Base-by-base conservation (phyloP, 75 land plant genomes). In the Picea glauca region DNA sequence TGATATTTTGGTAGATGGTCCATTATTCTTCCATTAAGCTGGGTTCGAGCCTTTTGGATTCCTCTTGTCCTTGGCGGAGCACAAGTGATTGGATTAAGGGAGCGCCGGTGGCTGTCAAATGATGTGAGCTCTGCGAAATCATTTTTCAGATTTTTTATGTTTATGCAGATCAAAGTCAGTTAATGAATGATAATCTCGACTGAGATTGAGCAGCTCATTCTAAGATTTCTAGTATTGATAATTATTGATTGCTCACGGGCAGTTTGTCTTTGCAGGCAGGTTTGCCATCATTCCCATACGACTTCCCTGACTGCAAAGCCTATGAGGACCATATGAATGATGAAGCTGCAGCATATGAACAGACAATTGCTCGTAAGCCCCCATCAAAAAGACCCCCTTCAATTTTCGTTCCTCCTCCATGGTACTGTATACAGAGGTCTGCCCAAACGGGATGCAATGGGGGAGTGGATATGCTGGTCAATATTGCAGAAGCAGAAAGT, bases 271-370 rank as follows among this genome's bases (percentile, higher is more conserved):
- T 87, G 84, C 87, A 96, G 98, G 82, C 80, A 63, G 88, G 84
- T 17, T 35, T 88, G 57, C 91, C 97, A 13, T 84, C 66, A 64
- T 96, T 96, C 58, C 98, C 98, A 56, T 80, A 83, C 65, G 98
- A 96, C 85, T 96, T 90, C 72, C 97, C 97, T 78, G 98, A 96
- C 81, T 91, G 89, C 80, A 85, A 77, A 77, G 90, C 93, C 54
- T 96, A 91, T 73, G 73, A 81, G 54, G 59, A 66, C 20, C 70
- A 80, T 26, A 83, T 84, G 85, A 86, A 83, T 66, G 77, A 57
- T 74, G 84, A 89, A 84, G 84, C 91, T 68, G 82, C 85, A 78
- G 81, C 77, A 15, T 76, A 54, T 80, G 77, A 81, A 57, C 60
- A 86, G 77, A 82, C 38, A 40, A 77, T 62, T 60, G 78, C 83